Evolutionary conservation across 2,329 filamentous ascomycete species (phyloP), one percentile per base, ranked within the genome.

Genomic region (Alternaria burnsii): DNA sequence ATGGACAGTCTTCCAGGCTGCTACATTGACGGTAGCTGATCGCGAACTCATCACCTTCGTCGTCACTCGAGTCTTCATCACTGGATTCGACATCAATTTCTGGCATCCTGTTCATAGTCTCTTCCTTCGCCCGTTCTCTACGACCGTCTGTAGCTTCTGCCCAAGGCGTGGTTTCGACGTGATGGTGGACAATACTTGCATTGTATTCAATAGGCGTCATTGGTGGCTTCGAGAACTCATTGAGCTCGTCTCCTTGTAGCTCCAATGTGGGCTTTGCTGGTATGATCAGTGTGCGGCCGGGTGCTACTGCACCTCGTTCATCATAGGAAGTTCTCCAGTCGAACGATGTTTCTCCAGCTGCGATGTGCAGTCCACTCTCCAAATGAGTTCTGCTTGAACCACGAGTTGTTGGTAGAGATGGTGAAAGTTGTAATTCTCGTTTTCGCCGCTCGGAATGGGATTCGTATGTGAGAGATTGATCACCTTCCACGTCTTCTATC

Each of bases 401-500:
- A 1, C 5, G 12, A 0, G 20, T 9, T 26, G 12, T 50, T 50
- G 46, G 10, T 18, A 50, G 22, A 6, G 11, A 1, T 10, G 22
- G 1, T 22, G 11, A 0, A n/a, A 48, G 18, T 16, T 6, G 9
- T 0, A 12, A 22, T 2, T 36, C 30, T 4, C 46, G 46, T 24
- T 11, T 30, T 1, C 30, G 30, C 1, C 46, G 30, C 22, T 12
- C 18, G 1, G 46, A 48, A 14, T 36, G 46, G 1, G 46, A 48
- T 1, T 24, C 46, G 3, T 0, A 0, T 18, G 20, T 34, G 1
- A 3, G 5, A 0, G 1, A 2, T 7, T 41, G 4, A n/a, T 50
- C 46, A 0, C 32, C 12, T 1, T 50, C 38, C 1, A 1, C 3
- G 2, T 50, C 32, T 3, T 50, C 46, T 0, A 50, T 1, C 2